Evolutionary conservation across 2,329 filamentous ascomycete species (phyloP).

Genomic region (Clonostachys rosea): DNA sequence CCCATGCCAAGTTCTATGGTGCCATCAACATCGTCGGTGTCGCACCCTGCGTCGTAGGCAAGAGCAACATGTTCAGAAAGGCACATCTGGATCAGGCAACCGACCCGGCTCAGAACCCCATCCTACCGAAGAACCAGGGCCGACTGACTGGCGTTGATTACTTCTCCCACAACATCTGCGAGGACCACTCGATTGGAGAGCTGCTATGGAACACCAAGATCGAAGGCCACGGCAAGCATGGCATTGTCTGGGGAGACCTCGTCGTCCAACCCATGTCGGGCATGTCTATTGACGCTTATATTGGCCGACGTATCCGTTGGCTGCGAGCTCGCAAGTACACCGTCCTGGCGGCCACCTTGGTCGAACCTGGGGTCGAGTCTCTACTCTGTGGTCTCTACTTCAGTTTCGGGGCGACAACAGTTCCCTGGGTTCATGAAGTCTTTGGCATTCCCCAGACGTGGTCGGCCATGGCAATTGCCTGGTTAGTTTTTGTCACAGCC

Average conservation of each 20-base stretch:
- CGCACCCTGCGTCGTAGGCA: constrained; percentile 91
- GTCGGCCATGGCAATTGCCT: constrained; percentile 59
- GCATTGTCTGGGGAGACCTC: constrained; percentile 77
- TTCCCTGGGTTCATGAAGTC: constrained; percentile 55
- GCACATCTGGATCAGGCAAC: constrained; percentile 79
- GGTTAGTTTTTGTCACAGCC: constrained; percentile 55
- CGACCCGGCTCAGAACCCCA: constrained; percentile 37
- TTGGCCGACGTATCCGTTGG: constrained; percentile 82
- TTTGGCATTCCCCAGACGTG: constrained; percentile 61
- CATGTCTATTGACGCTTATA: constrained; percentile 74
- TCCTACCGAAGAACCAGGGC: constrained; percentile 30
- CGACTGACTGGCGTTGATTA: constrained; percentile 72
- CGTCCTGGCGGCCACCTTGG: constrained; percentile 79
- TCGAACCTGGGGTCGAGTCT: constrained; percentile 89
- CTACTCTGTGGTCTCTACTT: constrained; percentile 80
- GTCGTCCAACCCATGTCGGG: constrained; percentile 84
- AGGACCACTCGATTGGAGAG: constrained; percentile 94
- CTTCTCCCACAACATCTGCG: constrained; percentile 95
- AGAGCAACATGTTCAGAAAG: constrained; percentile 97
- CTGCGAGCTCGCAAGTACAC: constrained; percentile 92
- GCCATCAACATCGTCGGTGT: constrained; percentile 92
- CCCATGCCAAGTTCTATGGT: constrained; percentile 95
- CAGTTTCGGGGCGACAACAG: constrained; percentile 70
- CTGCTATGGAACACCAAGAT: constrained; percentile 73
- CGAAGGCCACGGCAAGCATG: constrained; percentile 71